These are phyloP conservation scores for Apium graveolens DNA, from an alignment of 129 eudicot genomes.

Conservation along the genomic window DNA sequence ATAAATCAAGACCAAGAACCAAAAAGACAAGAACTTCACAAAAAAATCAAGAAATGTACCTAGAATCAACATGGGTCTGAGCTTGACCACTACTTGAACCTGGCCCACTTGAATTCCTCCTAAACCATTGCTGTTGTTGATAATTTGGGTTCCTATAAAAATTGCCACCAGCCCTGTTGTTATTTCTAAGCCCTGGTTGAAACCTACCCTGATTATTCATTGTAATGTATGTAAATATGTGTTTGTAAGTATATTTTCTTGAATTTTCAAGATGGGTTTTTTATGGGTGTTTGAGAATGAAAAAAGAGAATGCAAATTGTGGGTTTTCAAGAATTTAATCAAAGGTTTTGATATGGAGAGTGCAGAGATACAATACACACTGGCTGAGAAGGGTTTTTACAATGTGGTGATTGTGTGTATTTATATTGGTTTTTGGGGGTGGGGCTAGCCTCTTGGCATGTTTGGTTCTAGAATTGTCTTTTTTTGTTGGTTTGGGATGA, in stretches of 20 bases:
- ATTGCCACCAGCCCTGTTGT: background rate
- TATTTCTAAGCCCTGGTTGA: background rate
- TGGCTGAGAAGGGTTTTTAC: background rate
- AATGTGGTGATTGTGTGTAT: background rate
- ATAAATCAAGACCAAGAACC: too few relatives aligned
- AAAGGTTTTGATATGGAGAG: background rate
- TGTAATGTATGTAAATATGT: background rate
- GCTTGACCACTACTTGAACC: background rate
- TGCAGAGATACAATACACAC: background rate
- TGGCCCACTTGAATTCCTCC: conserved; percentile 2
- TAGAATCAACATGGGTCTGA: background rate
- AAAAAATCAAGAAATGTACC: background rate
- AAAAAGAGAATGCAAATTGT: background rate
- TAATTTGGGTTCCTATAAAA: background rate
- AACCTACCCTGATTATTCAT: conserved; percentile 6
- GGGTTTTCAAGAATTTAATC: background rate
- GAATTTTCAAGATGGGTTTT: background rate
- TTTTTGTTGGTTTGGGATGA: background rate
- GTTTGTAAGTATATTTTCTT: background rate
- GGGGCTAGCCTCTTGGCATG: background rate
- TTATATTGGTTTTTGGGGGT: background rate
- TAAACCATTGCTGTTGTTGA: conserved; percentile 2
- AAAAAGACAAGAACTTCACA: background rate
- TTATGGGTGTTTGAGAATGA: background rate
- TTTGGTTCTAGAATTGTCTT: background rate